Evolutionary conservation across 2,329 filamentous ascomycete species (phyloP).

Genomic region (Colletotrichum cuscutae): DNA sequence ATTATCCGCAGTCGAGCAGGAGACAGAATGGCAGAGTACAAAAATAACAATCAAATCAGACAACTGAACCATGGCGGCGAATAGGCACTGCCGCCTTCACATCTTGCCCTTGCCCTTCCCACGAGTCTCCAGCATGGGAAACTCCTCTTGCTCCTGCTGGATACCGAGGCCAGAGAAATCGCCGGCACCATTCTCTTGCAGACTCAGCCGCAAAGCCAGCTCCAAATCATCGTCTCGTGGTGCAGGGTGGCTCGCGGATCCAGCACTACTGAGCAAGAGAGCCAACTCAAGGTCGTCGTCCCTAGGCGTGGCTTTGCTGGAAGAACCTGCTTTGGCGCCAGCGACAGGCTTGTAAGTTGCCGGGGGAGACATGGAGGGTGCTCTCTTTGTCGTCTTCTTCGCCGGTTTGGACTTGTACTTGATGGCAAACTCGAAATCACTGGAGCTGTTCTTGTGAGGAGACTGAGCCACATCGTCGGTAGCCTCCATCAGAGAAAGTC

Average conservation of each 20-base stretch:
- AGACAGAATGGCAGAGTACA: background rate
- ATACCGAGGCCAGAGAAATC: constrained; percentile 45
- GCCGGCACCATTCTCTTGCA: constrained; percentile 13
- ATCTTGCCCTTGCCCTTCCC: constrained; percentile 57
- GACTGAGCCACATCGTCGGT: constrained; percentile 59
- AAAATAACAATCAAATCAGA: background rate
- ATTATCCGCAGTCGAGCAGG: constrained; percentile 8
- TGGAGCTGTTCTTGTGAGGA: constrained; percentile 55
- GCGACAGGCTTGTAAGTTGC: constrained; percentile 46
- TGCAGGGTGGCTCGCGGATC: constrained; percentile 62
- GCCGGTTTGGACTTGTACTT: constrained; percentile 55
- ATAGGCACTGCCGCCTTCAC: constrained; percentile 1
- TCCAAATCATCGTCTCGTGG: constrained; percentile 67
- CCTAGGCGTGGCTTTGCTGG: constrained; percentile 35
- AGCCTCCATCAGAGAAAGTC: constrained; percentile 68
- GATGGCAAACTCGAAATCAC: constrained; percentile 63
- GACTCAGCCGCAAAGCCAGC: constrained; percentile 67
- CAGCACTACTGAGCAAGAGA: constrained; percentile 60
- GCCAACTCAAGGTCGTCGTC: constrained; percentile 71
- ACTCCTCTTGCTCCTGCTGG: constrained; percentile 46
- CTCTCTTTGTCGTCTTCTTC: constrained; percentile 51
- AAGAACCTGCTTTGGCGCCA: constrained; percentile 10
- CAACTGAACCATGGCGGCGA: constrained; percentile 17
- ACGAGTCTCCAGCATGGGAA: constrained; percentile 51
- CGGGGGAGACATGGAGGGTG: constrained; percentile 47